Conservation (phyloP, 2,329 filamentous ascomycete species). For the Trichophyton simii region DNA sequence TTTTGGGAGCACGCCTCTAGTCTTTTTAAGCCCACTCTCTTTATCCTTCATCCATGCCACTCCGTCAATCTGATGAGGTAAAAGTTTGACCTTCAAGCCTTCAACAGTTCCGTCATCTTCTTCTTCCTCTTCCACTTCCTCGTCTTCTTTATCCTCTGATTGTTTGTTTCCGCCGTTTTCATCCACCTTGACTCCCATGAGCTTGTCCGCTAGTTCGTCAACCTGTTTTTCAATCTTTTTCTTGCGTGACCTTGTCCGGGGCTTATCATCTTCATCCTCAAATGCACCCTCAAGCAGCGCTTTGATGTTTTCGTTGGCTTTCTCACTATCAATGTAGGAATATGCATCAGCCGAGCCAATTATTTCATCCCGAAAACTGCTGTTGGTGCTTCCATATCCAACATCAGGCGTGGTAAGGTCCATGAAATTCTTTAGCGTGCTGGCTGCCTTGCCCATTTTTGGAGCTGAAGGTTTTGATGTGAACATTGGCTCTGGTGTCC, state of each 20-base stretch:
- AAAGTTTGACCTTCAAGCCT: constrained; percentile 72
- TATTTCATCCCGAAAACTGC: constrained; percentile 34
- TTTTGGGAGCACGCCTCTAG: constrained; percentile 64
- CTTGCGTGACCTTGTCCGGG: constrained; percentile 26
- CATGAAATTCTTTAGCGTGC: constrained; percentile 36
- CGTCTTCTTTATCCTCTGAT: constrained; percentile 29
- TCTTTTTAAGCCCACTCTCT: constrained; percentile 75
- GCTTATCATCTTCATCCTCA: constrained; percentile 38
- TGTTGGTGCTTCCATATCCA: constrained; percentile 37
- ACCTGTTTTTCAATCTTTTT: constrained; percentile 30
- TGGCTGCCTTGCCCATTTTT: constrained; percentile 30
- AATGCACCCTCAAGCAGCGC: constrained; percentile 40
- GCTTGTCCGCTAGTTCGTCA: constrained; percentile 33
- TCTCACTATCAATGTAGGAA: constrained; percentile 37
- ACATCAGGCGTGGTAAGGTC: constrained; percentile 38
- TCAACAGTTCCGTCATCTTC: constrained; percentile 55
- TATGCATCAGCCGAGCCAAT: constrained; percentile 45
- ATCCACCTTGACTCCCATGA: constrained; percentile 33
- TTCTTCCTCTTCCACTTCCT: constrained; percentile 44
- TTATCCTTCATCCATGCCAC: constrained; percentile 91
- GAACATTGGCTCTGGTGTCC: constrained; percentile 41
- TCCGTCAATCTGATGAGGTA: constrained; percentile 90
- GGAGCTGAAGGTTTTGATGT: constrained; percentile 36
- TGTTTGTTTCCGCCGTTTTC: constrained; percentile 46
- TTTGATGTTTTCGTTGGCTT: constrained; percentile 42